Evolutionary conservation across 2,329 filamentous ascomycete genomes (phyloP).

Genomic region (Trichoderma harzianum): DNA sequence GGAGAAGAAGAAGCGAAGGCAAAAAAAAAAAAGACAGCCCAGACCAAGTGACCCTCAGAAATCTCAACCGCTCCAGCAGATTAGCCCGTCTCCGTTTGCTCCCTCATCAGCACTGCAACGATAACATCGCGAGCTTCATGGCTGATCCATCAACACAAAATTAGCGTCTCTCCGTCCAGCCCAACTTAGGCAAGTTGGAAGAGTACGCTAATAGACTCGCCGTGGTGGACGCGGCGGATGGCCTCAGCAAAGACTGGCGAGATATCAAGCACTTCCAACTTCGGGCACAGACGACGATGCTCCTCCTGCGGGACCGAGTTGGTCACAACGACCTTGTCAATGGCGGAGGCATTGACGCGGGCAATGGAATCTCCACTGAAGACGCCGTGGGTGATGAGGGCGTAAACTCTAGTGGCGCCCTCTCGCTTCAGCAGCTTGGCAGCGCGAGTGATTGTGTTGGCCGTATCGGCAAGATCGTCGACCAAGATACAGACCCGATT

Average conservation of each 20-base stretch:
- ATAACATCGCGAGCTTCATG: neutral
- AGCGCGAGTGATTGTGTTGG: constrained; percentile 93
- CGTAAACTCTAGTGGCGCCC: constrained; percentile 86
- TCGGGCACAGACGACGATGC: constrained; percentile 73
- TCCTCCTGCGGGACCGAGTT: constrained; percentile 91
- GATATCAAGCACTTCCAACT: constrained; percentile 87
- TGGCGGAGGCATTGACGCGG: constrained; percentile 85
- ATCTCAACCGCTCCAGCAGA: neutral
- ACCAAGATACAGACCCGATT: constrained; percentile 83
- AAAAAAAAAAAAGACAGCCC: neutral
- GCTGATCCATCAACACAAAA: neutral
- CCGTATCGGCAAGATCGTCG: constrained; percentile 92
- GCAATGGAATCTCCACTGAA: constrained; percentile 93
- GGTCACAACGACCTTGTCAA: constrained; percentile 93
- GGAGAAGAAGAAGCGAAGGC: neutral
- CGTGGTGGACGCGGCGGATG: constrained; percentile 93
- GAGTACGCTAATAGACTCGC: constrained; percentile 93
- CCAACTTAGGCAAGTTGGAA: constrained; percentile 50
- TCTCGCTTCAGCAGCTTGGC: constrained; percentile 97
- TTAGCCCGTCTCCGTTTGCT: neutral
- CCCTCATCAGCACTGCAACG: constrained; percentile 4
- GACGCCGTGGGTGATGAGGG: constrained; percentile 90
- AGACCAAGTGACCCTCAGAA: constrained; percentile 2
- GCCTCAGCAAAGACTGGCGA: constrained; percentile 92
- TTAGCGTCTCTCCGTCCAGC: neutral